Evolutionary conservation across 345 rosid genomes (phyloP).

Genomic region (Barbarea vulgaris): DNA sequence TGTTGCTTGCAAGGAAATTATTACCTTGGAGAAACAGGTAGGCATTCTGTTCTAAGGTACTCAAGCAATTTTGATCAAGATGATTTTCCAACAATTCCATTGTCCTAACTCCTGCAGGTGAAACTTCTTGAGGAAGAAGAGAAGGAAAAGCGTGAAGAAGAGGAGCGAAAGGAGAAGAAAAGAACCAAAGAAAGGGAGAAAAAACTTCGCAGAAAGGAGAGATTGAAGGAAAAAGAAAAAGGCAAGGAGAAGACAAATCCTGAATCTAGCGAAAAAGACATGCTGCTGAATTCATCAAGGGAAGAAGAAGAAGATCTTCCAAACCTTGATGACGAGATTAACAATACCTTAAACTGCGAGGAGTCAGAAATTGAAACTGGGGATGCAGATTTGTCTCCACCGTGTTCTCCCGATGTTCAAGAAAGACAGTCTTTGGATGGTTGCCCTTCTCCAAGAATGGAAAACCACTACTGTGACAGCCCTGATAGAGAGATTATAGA

Average conservation of each 20-base stretch:
- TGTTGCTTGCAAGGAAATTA: conserved; percentile 97
- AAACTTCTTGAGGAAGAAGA: conserved; percentile 98
- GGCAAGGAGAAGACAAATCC: conserved; percentile 51
- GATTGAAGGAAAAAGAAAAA: conserved; percentile 88
- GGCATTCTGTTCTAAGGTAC: conserved; percentile 13
- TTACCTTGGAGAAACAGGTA: conserved; percentile 94
- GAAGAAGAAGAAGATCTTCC: conserved; percentile 44
- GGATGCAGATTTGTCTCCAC: conserved; percentile 51
- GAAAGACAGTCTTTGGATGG: conserved; percentile 46
- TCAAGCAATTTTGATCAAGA: neutral
- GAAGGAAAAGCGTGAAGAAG: conserved; percentile 95
- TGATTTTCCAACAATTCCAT: conserved; percentile 34
- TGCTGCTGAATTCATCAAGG: conserved; percentile 29
- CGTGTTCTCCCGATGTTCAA: conserved; percentile 57
- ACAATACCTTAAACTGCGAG: conserved; percentile 41
- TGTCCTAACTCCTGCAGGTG: conserved; percentile 49
- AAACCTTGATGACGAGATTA: conserved; percentile 48
- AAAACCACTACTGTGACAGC: conserved; percentile 49
- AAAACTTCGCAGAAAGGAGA: conserved; percentile 93
- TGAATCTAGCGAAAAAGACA: conserved; percentile 28
- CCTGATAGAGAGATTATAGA: conserved; percentile 37
- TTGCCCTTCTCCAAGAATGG: conserved; percentile 38
- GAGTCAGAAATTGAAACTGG: conserved; percentile 49
- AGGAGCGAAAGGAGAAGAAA: conserved; percentile 84
- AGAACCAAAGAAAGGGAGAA: conserved; percentile 91